Percentiles rank a stretch among this genome's conserved stretches.
Evolutionary conservation across 768 basidiomycete species (phyloP).

Genomic region (Lentinula detonsa): DNA sequence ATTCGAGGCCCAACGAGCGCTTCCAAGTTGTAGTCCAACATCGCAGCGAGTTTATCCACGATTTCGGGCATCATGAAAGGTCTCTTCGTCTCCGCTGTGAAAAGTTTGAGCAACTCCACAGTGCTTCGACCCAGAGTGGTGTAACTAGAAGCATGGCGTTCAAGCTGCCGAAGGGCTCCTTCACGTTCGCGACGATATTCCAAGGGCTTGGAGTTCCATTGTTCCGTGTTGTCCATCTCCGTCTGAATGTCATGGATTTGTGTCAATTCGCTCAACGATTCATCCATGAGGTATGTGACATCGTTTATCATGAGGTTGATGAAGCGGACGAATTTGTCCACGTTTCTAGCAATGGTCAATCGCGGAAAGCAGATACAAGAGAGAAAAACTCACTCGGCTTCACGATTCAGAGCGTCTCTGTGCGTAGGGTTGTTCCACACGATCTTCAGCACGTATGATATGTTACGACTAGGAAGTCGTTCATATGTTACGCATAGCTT

Average conservation of each 20-base stretch:
- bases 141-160: constrained; percentile 81
- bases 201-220: constrained; percentile 61
- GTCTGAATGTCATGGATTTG: constrained; percentile 84
- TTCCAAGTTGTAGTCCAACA: constrained; percentile 92
- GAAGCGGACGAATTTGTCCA: constrained; percentile 92
- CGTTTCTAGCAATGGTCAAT: constrained; percentile 44
- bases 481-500: constrained; percentile 10
- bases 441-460: constrained; percentile 79
- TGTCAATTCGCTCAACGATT: constrained; percentile 82
- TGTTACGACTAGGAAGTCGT: constrained; percentile 58
- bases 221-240: constrained; percentile 71
- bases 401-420: constrained; percentile 75
- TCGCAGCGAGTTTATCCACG: constrained; percentile 90
- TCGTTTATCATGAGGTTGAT: constrained; percentile 99
- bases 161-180: constrained; percentile 67
- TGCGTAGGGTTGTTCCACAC: constrained; percentile 91
- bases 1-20: constrained; percentile 86
- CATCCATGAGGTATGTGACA: constrained; percentile 96
- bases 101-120: constrained; percentile 84
- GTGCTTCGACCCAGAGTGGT: constrained; percentile 83
- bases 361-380: neutral
- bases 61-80: constrained; percentile 98
- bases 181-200: constrained; percentile 85
- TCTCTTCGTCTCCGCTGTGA: constrained; percentile 85
- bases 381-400: constrained; percentile 56